These are phyloP conservation scores for Zea luxurians DNA, from an alignment of 176 grass and related monocot genomes.

Conservation along the genomic window DNA sequence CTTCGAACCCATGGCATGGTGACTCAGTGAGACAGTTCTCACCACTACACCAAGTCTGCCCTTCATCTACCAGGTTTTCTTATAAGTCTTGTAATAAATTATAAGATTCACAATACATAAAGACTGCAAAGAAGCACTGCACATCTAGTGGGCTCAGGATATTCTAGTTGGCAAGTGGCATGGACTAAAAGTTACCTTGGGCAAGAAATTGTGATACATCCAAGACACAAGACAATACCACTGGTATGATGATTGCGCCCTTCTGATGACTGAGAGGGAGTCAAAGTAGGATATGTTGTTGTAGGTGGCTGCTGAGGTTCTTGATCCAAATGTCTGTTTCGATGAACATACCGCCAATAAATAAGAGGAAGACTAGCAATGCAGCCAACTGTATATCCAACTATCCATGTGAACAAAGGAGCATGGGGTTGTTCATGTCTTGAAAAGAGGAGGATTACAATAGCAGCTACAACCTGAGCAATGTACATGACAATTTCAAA, in stretches of 20 bases:
- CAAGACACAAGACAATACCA: conserved; percentile 40
- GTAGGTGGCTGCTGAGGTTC: conserved; percentile 46
- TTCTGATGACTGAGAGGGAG: conserved; percentile 49
- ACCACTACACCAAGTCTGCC: too few relatives aligned
- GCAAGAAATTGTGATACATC: conserved; percentile 42
- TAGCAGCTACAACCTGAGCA: conserved; percentile 78
- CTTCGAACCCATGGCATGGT: too few relatives aligned
- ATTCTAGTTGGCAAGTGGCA: conserved; percentile 19
- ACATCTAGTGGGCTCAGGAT: conserved; percentile 19
- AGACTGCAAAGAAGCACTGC: neutral
- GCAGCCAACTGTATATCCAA: conserved; percentile 86
- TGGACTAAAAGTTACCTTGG: conserved; percentile 48
- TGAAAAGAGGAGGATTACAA: conserved; percentile 66
- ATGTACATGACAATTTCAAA: conserved; percentile 78
- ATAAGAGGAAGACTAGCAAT: conserved; percentile 81
- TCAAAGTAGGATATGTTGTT: conserved; percentile 55
- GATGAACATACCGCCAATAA: conserved; percentile 90
- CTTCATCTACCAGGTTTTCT: conserved; percentile 3
- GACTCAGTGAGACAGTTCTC: too few relatives aligned
- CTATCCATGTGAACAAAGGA: conserved; percentile 85
- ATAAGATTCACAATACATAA: conserved; percentile 31
- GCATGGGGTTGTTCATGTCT: conserved; percentile 70
- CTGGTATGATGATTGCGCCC: conserved; percentile 40
- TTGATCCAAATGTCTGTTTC: conserved; percentile 66
- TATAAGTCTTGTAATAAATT: neutral